Evolutionary conservation across 306 rosid genomes (phyloP), one percentile per base, ranked within the genome.

Genomic region (Rubus parviflorus): DNA sequence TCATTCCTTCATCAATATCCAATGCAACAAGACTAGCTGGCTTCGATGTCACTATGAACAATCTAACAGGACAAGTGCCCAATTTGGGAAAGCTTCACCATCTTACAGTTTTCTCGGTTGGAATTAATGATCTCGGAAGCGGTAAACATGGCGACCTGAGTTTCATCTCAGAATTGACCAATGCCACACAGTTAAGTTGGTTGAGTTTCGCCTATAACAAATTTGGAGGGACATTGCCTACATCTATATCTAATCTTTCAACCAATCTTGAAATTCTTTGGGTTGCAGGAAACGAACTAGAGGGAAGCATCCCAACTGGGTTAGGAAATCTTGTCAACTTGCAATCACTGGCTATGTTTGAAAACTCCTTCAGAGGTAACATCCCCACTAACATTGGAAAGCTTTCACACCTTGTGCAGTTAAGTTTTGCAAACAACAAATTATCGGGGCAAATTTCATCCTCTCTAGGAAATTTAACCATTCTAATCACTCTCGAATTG

Each of bases 211-310:
- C 0, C 40, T 5, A n/a, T 7, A 77, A 77, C 48, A 68, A 16
- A 56, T n/a, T 77, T 4, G 75, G 75, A 77, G 81, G 81, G 5
- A 5, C 6, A 19, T 3, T 77, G 1, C 81, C 81, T 13, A 47
- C 43, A 12, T 40, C 48, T 4, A 10, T 78, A 4, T 22, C 41
- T 38, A 78, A 78, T 46, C 19, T 71, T 10, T 61, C 70, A 11
- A 35, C 22, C 3, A 72, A 37, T 7, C 53, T 78, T 7, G 11
- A 1, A 2, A 1, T 3, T 7, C 2, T 40, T 0, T 5, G 2
- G 5, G 2, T 71, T 17, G 22, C 14, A 0, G 14, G 37, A 7
- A 78, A 70, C 38, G 35, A 35, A 10, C 47, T 78, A 7, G 11
- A 17, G 17, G 81, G 81, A 43, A 58, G n/a, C 14, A 70, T 78